Base-by-base conservation (phyloP, 2,329 filamentous ascomycete species). In the Hirsutella minnesotensis region DNA sequence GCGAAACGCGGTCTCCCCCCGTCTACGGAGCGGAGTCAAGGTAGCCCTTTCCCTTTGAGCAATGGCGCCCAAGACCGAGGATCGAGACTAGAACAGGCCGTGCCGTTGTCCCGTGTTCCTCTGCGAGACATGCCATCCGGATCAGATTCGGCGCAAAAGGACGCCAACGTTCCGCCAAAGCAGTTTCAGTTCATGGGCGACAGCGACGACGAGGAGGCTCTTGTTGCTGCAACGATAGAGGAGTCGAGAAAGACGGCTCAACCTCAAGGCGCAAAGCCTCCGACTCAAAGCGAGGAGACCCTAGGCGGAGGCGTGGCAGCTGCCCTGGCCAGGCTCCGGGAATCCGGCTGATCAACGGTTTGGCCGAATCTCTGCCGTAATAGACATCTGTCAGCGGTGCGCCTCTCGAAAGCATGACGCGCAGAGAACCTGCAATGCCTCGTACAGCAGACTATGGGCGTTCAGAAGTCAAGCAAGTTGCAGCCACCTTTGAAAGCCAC, bases 261-360 rank as follows among this genome's bases (percentile, higher is more conserved):
- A 16, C 31, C 31, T 9, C 24, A 29, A 46, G 22, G 41, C 46
- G 38, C 43, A 49, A 37, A 18, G 9, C 21, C 10, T 5, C 12
- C 31, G 15, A 27, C 30, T 7, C 12, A 13, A n/a, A 16, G 33
- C n/a, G 51, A 54, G 2, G 53, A 73, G 5, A 59, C 68, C 27
- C 59, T 82, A 5, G 69, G 69, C 46, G 75, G 69, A 38, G 77
- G 79, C 2, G 61, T 83, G 38, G 75, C 77, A 38, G 75, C 74
- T 27, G 79, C 79, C 15, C 54, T 83, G 46, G 77, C 77, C 8
- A 78, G 64, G 49, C 57, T 83, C 20, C 65, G 77, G 43, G 64
- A 78, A 43, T 51, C 49, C 13, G 56, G 53, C 38, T 61, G 47
- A 51, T n/a, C 18, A 13, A 31, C 30, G 10, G 9, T 15, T 12